Evolutionary conservation across 805 yeast genomes (phyloP).

Genomic region (Pichia membranifaciens): DNA sequence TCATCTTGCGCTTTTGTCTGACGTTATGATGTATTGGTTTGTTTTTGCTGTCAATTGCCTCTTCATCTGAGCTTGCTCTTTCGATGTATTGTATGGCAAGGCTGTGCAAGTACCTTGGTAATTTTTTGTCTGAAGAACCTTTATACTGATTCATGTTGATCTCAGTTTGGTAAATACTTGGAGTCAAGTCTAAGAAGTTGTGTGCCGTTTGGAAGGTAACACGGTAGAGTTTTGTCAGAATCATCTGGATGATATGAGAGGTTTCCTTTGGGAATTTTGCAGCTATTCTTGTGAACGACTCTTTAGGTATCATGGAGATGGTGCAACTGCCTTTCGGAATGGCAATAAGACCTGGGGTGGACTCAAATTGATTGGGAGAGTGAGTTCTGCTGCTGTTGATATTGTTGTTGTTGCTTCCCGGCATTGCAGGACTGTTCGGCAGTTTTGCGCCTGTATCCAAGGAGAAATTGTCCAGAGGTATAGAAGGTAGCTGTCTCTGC

Average conservation of each 20-base stretch:
- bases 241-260: constrained; percentile 91
- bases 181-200: constrained; percentile 75
- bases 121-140: constrained; percentile 32
- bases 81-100: constrained; percentile 10
- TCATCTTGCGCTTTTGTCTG: constrained; percentile 1
- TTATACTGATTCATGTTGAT: constrained; percentile 46
- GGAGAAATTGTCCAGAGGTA: constrained; percentile 13
- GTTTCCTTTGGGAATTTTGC: constrained; percentile 80
- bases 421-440: constrained; percentile 9
- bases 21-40: background rate
- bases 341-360: constrained; percentile 46
- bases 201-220: constrained; percentile 92
- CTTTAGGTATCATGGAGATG: constrained; percentile 85
- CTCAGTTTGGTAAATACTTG: constrained; percentile 76
- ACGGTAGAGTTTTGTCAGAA: constrained; percentile 75
- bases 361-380: background rate
- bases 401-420: background rate
- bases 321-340: constrained; percentile 73
- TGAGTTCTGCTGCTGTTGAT: background rate
- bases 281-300: constrained; percentile 69
- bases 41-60: background rate
- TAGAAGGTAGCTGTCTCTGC: constrained; percentile 3
- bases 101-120: constrained; percentile 64
- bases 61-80: background rate
- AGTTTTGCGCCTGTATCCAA: constrained; percentile 9